Base-by-base conservation (phyloP, 352 stramenopile species). In the Pythium rishiriense region DNA sequence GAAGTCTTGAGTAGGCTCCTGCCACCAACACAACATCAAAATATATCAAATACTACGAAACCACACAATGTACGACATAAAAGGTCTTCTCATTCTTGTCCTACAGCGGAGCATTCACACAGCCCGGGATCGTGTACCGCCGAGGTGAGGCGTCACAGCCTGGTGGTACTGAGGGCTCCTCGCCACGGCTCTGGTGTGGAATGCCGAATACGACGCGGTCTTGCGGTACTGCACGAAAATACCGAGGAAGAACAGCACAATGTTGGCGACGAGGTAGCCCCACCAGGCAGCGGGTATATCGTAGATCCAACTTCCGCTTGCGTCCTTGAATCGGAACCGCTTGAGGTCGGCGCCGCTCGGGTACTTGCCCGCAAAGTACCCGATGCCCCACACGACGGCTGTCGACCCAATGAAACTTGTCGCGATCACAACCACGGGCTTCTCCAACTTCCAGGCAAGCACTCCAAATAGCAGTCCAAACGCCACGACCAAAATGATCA, bases 331-430 rank as follows among this genome's bases (percentile, higher is more conserved):
- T 48, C 65, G 50, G 48, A 81, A 79, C n/a, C 59, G 45, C 49
- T 81, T 62, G 33, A 88, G 70, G 48, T 88, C 60, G 43, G 75
- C 72, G 47, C 73, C 69, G n/a, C 61, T 86, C 15, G 80, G 80
- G 69, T 86, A 89, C 52, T 66, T 64, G 41, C 80, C 78, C 1
- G 73, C 76, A 66, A 85, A 89, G 53, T 85, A 84, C 25, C 80
- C 80, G 25, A 87, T 47, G 22, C 77, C 78, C 45, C 74, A 79
- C 12, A 84, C 54, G 29, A 81, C 64, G 17, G 78, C 65, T 31
- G 70, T 70, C 4, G 80, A 64, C 6, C 80, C 80, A 8, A 78
- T 71, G 24, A 87, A 87, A 15, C 67, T 72, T 4, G 80, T 89
- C 15, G 76, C 74, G 26, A 86, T 52, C 39, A 89, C 78, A 0